These are phyloP conservation scores for Cutaneotrichosporon cyanovorans DNA, from an alignment of 1,284 basidiomycete species.

Conservation along the genomic window DNA sequence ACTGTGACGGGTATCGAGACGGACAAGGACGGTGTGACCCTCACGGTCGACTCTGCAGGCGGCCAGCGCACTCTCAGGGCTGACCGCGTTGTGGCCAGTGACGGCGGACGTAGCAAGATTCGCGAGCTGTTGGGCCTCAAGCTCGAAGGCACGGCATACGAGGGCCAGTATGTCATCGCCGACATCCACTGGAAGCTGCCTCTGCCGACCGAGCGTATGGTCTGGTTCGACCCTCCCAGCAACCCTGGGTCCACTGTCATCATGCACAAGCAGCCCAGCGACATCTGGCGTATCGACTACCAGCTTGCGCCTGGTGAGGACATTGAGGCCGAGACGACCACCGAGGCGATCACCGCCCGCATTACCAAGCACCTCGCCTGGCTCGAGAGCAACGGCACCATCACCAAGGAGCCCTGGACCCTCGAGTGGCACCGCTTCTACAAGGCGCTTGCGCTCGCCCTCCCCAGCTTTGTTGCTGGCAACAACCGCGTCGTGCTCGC, in stretches of 20 bases:
- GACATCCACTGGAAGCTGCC: conserved; percentile 19
- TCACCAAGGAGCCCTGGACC: conserved; percentile 18
- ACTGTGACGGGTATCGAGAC: conserved; percentile 1
- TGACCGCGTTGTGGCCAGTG: conserved; percentile 10
- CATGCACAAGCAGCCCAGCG: conserved; percentile 21
- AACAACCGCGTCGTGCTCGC: conserved; percentile 13
- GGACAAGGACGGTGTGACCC: conserved; percentile 12
- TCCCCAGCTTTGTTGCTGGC: conserved; percentile 9
- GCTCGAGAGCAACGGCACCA: conserved; percentile 20
- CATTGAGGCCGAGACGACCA: conserved; percentile 11
- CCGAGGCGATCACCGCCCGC: conserved; percentile 10
- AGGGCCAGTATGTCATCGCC: conserved; percentile 17
- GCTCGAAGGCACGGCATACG: conserved; percentile 15
- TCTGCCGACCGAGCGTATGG: conserved; percentile 9
- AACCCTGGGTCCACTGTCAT: conserved; percentile 18
- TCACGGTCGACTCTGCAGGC: conserved; percentile 11
- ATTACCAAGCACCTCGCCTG: conserved; percentile 18
- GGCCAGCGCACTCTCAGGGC: conserved; percentile 14
- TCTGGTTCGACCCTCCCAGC: conserved; percentile 17
- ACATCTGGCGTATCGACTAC: conserved; percentile 22
- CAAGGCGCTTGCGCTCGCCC: conserved; percentile 17
- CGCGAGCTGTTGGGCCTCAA: conserved; percentile 9
- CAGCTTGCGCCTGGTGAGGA: conserved; percentile 14
- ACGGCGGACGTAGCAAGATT: conserved; percentile 14
- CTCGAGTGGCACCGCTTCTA: conserved; percentile 19